Conservation (phyloP, 2,329 filamentous ascomycete species). For the Calonectria hongkongensis region DNA sequence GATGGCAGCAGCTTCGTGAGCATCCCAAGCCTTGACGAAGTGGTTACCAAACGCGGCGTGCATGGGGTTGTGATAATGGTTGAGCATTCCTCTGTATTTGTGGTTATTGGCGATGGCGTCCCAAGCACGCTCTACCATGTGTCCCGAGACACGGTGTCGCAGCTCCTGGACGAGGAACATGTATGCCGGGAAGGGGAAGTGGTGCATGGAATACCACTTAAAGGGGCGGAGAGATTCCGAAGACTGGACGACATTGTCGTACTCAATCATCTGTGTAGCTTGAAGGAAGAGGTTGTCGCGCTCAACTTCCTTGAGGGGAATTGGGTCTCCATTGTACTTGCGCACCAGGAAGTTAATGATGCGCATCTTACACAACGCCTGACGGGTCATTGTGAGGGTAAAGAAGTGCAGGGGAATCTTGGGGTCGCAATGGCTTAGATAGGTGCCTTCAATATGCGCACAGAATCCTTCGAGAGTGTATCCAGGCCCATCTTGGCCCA, state of each 20-base stretch:
- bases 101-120: conserved; percentile 73
- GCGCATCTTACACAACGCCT: conserved; percentile 74
- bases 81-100: conserved; percentile 69
- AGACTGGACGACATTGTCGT: conserved; percentile 73
- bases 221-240: conserved; percentile 71
- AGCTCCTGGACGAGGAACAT: conserved; percentile 76
- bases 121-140: conserved; percentile 76
- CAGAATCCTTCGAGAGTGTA: conserved; percentile 73
- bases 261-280: conserved; percentile 75
- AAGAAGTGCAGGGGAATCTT: conserved; percentile 77
- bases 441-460: conserved; percentile 73
- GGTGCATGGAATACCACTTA: conserved; percentile 75
- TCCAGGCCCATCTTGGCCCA: conserved; percentile 68
- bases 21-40: conserved; percentile 79
- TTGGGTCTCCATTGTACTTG: conserved; percentile 63
- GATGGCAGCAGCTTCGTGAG: conserved; percentile 69
- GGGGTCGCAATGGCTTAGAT: conserved; percentile 73
- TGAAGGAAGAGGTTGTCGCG: conserved; percentile 72
- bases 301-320: conserved; percentile 66
- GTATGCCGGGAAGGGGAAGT: conserved; percentile 77
- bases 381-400: conserved; percentile 74
- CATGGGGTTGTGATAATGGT: conserved; percentile 72
- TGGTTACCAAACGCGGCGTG: conserved; percentile 74
- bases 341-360: conserved; percentile 73
- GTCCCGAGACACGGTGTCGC: conserved; percentile 70